Evolutionary conservation across 805 yeast species (phyloP).

Genomic region (Barnettozyma populi): DNA sequence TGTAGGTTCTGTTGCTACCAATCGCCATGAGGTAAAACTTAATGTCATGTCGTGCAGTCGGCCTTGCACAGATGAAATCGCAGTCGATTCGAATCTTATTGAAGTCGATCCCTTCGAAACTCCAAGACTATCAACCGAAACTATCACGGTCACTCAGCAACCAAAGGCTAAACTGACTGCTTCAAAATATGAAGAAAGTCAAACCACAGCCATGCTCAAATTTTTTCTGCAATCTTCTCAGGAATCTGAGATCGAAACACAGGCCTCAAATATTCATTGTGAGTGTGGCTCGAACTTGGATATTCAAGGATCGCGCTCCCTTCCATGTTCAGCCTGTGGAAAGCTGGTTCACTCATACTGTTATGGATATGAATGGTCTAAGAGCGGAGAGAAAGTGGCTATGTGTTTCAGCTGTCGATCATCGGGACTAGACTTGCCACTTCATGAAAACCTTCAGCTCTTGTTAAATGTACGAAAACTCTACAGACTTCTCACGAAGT

Average conservation of each 20-base stretch:
- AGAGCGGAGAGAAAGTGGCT: constrained; percentile 12
- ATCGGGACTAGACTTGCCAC: constrained; percentile 13
- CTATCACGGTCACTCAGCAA: neutral
- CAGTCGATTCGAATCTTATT: constrained; percentile 3
- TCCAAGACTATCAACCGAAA: constrained; percentile 6
- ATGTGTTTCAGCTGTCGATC: constrained; percentile 26
- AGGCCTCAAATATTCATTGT: constrained; percentile 14
- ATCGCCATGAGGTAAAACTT: constrained; percentile 27
- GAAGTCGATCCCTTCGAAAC: constrained; percentile 21
- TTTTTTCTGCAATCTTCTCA: constrained; percentile 25
- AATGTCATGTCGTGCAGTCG: constrained; percentile 24
- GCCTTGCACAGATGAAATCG: neutral
- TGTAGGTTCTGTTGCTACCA: constrained; percentile 30
- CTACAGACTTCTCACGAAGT: constrained; percentile 24
- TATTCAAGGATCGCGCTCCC: constrained; percentile 8
- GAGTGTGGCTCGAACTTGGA: constrained; percentile 29
- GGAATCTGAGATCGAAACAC: constrained; percentile 26
- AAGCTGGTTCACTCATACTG: constrained; percentile 30
- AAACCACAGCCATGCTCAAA: constrained; percentile 29
- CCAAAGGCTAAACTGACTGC: neutral
- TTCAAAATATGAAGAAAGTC: constrained; percentile 20
- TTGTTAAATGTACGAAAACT: constrained; percentile 34
- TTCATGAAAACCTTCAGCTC: constrained; percentile 21
- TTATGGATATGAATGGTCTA: constrained; percentile 25
- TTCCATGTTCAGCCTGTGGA: constrained; percentile 28